A percentile compares a stretch with the other conserved stretches of the same genome.
Evolutionary conservation across 163 green algal species (phyloP).

Genomic region (Trebouxia gelatinosa): DNA sequence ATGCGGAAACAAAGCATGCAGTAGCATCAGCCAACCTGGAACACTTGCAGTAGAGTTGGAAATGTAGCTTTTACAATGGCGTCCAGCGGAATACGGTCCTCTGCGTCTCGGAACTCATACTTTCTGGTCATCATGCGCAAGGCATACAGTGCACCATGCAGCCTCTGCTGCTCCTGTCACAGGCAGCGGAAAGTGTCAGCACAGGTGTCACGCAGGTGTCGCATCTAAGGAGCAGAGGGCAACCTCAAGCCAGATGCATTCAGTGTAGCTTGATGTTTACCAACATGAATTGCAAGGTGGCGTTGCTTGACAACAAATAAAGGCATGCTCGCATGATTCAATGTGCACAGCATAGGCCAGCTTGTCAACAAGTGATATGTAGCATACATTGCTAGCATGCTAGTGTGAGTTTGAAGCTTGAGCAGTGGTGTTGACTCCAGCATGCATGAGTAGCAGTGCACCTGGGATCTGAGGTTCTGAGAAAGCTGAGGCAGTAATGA

Average conservation of each 20-base stretch:
- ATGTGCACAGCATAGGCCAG: too few species aligned
- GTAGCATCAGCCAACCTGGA: conserved; percentile 66
- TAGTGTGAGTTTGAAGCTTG: too few species aligned
- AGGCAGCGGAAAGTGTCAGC: too few species aligned
- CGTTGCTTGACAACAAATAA: too few species aligned
- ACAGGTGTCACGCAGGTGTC: too few species aligned
- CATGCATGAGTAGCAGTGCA: background rate
- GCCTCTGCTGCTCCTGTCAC: conserved; percentile 76
- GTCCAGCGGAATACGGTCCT: conserved; percentile 70
- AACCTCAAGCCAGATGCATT: background rate
- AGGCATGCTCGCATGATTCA: too few species aligned
- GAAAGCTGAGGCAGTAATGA: conserved; percentile 68
- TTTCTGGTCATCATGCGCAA: conserved; percentile 89
- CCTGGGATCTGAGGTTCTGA: conserved; percentile 63
- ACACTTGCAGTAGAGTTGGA: conserved; percentile 78
- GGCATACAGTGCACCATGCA: conserved; percentile 78
- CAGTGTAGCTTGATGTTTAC: too few species aligned
- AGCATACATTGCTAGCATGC: too few species aligned
- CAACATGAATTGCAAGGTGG: too few species aligned
- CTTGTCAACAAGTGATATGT: too few species aligned
- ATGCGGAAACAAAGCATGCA: too few species aligned
- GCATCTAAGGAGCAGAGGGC: background rate
- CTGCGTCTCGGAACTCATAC: conserved; percentile 95
- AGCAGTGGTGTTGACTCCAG: too few species aligned
- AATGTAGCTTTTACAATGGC: conserved; percentile 72